Conservation (phyloP, 768 basidiomycete species). For the Saitozyma podzolica region DNA sequence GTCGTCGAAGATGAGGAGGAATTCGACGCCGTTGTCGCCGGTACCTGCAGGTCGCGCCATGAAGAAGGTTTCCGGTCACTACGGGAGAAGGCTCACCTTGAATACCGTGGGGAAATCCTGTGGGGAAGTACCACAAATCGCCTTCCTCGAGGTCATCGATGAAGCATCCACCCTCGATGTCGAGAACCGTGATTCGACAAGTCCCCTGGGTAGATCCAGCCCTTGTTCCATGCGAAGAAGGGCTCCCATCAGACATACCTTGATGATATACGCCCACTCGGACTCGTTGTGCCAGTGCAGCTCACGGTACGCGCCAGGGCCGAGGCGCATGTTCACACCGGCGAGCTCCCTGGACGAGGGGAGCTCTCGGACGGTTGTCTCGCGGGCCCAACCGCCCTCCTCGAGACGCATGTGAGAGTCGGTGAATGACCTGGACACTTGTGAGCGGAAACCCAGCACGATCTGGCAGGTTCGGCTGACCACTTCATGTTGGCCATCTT, state of each 20-base stretch:
- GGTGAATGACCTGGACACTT: slow-evolving; percentile 60
- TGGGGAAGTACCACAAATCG: slow-evolving; percentile 57
- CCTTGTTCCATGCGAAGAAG: no score
- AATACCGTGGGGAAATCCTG: slow-evolving; percentile 62
- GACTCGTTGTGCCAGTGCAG: slow-evolving; percentile 62
- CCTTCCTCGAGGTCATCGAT: slow-evolving; percentile 54
- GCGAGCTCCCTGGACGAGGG: slow-evolving; percentile 50
- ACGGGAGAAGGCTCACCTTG: slow-evolving; percentile 52
- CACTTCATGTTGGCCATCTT: slow-evolving; percentile 46
- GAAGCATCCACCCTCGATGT: slow-evolving; percentile 60
- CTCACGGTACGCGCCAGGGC: slow-evolving; percentile 60
- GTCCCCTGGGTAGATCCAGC: slow-evolving; percentile 52
- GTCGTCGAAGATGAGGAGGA: slow-evolving; percentile 62
- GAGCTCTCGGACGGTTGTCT: slow-evolving; percentile 60
- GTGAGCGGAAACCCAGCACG: no score
- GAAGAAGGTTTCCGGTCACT: no score
- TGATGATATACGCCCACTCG: slow-evolving; percentile 62
- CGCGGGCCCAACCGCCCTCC: slow-evolving; percentile 67
- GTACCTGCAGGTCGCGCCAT: slow-evolving; percentile 6
- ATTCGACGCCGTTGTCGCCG: slow-evolving; percentile 58
- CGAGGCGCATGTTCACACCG: slow-evolving; percentile 59
- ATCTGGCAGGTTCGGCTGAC: slow-evolving; percentile 3
- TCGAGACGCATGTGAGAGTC: slow-evolving; percentile 64
- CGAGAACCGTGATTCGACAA: slow-evolving; percentile 59
- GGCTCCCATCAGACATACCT: slow-evolving; percentile 33